phyloP scores from a whole-genome alignment of 768 basidiomycete genomes.

The Boletus rex-veris region DNA sequence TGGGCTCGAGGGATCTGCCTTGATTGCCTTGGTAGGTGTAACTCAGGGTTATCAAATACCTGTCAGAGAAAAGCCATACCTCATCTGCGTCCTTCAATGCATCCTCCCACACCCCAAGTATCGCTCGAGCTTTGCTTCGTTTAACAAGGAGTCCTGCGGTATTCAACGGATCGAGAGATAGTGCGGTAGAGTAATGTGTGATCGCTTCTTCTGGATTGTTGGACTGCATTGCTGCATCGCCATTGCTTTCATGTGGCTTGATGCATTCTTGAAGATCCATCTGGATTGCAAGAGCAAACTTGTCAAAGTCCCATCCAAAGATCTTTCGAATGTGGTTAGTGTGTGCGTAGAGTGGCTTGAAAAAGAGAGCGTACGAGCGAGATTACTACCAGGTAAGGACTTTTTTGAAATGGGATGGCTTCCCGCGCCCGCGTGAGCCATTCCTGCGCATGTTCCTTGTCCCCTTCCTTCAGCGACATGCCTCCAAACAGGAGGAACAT shows the following conservation, averaged over 20 bases:
- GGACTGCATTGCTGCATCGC: neutral
- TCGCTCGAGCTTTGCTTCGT: conserved; percentile 5
- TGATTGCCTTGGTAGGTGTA: neutral
- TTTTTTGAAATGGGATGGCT: too few species aligned
- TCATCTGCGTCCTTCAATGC: conserved; percentile 2
- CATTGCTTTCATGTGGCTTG: neutral
- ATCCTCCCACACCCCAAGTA: neutral
- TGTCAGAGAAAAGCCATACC: neutral
- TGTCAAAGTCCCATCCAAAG: conserved; percentile 9
- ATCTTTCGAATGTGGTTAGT: neutral
- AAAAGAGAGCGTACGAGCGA: neutral
- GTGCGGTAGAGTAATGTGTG: conserved; percentile 5
- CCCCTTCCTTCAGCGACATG: neutral
- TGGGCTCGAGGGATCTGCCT: neutral
- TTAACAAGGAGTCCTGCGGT: conserved; percentile 4
- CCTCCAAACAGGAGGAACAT: too few species aligned
- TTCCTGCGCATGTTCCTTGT: too few species aligned
- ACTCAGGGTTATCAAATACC: neutral
- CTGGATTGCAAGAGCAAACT: neutral
- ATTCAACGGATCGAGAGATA: conserved; percentile 5
- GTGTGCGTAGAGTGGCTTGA: neutral
- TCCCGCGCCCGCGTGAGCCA: too few species aligned
- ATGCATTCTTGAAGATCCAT: neutral
- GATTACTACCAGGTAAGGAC: too few species aligned
- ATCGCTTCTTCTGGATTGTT: neutral